Evolutionary conservation across 139 green algal genomes (phyloP).

Genomic region (Yamagishiella unicocca): DNA sequence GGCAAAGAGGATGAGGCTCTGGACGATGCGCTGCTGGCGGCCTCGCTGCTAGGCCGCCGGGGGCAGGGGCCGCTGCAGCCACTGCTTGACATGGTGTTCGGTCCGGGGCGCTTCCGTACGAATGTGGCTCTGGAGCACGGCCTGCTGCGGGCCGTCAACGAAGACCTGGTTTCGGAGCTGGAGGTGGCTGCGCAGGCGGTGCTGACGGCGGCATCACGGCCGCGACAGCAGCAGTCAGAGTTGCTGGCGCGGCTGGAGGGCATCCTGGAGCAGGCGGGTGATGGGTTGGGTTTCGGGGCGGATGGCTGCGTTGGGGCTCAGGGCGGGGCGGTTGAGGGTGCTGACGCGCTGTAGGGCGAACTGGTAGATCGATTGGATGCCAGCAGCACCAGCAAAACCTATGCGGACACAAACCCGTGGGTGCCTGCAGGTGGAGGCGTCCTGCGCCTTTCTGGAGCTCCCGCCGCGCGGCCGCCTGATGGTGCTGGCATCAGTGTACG

Average conservation of each 20-base stretch:
- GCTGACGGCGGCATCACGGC: slow-evolving; percentile 30
- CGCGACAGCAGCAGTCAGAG: slow-evolving; percentile 33
- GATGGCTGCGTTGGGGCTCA: background rate
- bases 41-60: background rate
- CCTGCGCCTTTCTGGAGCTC: slow-evolving; percentile 6
- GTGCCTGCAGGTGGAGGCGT: slow-evolving; percentile 9
- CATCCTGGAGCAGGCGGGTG: background rate
- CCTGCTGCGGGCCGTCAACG: background rate
- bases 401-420: background rate
- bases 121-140: background rate
- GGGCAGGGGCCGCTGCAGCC: background rate
- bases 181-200: background rate
- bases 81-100: slow-evolving; percentile 5
- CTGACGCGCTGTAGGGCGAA: background rate
- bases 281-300: background rate
- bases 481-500: slow-evolving; percentile 26
- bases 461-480: slow-evolving; percentile 14
- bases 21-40: background rate
- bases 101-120: background rate
- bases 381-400: background rate
- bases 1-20: background rate
- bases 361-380: background rate
- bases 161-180: slow-evolving; percentile 15
- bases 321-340: background rate
- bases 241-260: slow-evolving; percentile 8